Conservation (phyloP, 2,329 filamentous ascomycete species). For the Aurifilum marmelostoma region DNA sequence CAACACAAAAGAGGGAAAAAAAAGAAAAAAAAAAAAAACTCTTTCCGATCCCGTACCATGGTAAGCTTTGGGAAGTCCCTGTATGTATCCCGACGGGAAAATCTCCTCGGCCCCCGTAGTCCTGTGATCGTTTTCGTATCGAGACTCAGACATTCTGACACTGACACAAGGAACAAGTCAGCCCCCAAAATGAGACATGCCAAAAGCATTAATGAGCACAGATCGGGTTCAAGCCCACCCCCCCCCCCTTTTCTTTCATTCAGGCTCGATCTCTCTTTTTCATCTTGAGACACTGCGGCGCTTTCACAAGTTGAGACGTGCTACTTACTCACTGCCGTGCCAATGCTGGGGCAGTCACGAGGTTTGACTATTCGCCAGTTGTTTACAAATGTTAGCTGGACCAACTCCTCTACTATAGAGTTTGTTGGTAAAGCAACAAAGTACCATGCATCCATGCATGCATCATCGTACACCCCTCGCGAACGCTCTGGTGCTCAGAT, state of each 20-base stretch:
- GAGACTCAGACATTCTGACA: neutral
- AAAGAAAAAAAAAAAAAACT: no score
- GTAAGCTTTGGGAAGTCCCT: neutral
- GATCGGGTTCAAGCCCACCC: no score
- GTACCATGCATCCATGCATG: constrained; percentile 8
- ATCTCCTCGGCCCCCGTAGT: neutral
- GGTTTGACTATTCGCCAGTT: no score
- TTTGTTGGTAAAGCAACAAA: neutral
- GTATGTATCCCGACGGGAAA: neutral
- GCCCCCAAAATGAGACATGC: neutral
- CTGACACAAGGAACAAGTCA: neutral
- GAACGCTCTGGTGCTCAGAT: neutral
- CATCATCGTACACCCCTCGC: neutral
- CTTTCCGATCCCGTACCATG: neutral
- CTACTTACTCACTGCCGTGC: neutral
- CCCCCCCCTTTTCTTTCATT: no score
- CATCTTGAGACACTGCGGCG: neutral
- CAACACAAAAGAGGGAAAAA: no score
- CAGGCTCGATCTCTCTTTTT: neutral
- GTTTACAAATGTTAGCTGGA: neutral
- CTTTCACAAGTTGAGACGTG: neutral
- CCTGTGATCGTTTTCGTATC: neutral
- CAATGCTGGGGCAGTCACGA: neutral
- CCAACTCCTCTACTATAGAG: neutral
- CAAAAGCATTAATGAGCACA: neutral